Evolutionary conservation across 768 basidiomycete genomes (phyloP), one percentile per base, ranked within the genome.

Genomic region (Lactarius sanguifluus): DNA sequence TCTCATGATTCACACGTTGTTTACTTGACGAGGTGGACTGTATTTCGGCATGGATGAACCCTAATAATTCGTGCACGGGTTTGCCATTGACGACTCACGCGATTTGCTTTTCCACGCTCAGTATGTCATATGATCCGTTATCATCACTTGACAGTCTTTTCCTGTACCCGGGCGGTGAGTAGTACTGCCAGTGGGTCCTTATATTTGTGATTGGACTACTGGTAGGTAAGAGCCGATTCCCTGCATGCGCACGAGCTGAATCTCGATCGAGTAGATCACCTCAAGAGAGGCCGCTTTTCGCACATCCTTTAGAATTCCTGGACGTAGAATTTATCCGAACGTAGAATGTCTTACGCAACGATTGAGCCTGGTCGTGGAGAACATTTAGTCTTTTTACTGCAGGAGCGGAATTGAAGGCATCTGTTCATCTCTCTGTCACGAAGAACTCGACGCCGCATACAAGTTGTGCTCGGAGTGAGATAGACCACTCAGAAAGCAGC

Each of bases 221-320:
- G 52, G 59, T 60, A 36, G 41, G 30, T 15, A 47, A 36, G 8
- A 1, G 16, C n/a, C 8, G n/a, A 32, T 60, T 28, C 40, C 41
- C 20, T 36, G 12, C 16, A n/a, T n/a, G n/a, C n/a, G n/a, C n/a
- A 18, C 16, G 10, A 28, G 38, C 32, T 8, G 15, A 59, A 43
- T 23, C n/a, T 43, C 32, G 52, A 28, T 16, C n/a, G 15, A 54
- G 16, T 25, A 10, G 18, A 15, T 4, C 16, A 54, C 20, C 18
- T 28, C 15, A 38, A 36, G 41, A 34, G 38, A 43, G 64, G 59
- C 32, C 34, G 28, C 52, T 43, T 52, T 43, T 52, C 40, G 1
- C 52, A 38, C 13, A 34, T 55, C 16, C 59, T 32, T 32, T 65
- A 60, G 52, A 55, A 41, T 55, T 65, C 34, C 43, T 65, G 40